Evolutionary conservation across 495 filamentous ascomycete genomes (phyloP).

Genomic region (Corynascus novoguineensis): DNA sequence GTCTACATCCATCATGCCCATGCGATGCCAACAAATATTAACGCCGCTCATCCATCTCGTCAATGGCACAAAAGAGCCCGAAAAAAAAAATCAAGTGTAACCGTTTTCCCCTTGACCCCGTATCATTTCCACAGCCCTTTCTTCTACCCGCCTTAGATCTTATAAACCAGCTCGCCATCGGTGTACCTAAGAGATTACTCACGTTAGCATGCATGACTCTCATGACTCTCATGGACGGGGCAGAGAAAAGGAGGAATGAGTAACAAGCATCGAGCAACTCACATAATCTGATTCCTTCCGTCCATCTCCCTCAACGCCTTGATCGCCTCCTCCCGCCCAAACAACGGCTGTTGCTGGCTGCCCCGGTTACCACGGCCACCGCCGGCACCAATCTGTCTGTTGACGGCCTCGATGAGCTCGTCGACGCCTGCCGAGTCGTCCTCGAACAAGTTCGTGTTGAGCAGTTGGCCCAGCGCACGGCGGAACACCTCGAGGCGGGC

Average conservation of each 20-base stretch:
- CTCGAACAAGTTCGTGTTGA: slow-evolving; percentile 71
- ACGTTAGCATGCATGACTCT: too few species aligned
- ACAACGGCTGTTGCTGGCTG: too few species aligned
- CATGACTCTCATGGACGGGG: too few species aligned
- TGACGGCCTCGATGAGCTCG: slow-evolving; percentile 72
- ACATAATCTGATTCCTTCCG: slow-evolving; percentile 87
- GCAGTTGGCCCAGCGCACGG: slow-evolving; percentile 68
- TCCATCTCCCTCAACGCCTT: slow-evolving; percentile 74
- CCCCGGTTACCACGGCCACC: too few species aligned
- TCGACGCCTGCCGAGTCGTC: slow-evolving; percentile 74
- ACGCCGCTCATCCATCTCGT: not conserved
- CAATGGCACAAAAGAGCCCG: not conserved
- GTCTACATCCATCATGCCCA: slow-evolving; percentile 1
- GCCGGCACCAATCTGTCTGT: slow-evolving; percentile 51
- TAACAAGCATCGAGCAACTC: slow-evolving; percentile 38
- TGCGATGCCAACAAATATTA: not conserved
- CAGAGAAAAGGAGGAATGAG: not conserved
- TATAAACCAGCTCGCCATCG: slow-evolving; percentile 43
- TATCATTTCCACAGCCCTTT: not conserved
- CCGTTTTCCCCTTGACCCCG: not conserved
- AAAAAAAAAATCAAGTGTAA: too few species aligned
- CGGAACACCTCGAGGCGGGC: slow-evolving; percentile 70
- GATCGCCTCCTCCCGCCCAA: slow-evolving; percentile 66
- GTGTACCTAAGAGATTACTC: slow-evolving; percentile 37
- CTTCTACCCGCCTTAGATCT: slow-evolving; percentile 29